Base-by-base conservation (phyloP, 495 filamentous ascomycete species). In the Tuber umbilicatum region DNA sequence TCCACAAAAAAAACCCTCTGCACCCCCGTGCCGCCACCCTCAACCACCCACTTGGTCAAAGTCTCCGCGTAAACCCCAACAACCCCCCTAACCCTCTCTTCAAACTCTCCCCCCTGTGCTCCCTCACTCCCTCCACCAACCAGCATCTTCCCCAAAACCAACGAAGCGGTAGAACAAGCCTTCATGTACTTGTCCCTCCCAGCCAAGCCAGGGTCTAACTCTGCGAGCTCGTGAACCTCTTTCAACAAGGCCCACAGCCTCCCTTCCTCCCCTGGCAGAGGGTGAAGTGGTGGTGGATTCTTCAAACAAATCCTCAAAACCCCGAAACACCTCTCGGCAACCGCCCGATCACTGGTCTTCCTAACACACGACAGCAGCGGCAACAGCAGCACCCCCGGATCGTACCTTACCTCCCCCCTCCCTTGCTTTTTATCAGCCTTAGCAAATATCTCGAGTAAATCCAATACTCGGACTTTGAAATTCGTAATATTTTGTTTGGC, bases 391-490 rank as follows among this genome's bases (percentile, higher is more conserved):
- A 88, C 86, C 27, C 27, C 27, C 27, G 60, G 96, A 87, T 0
- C 89, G 87, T 0, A 93, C 85, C 10, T 31, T 0, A 88, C 81
- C 70, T 90, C 90, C 19, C 86, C 42, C 9, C 73, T 38, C 7
- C 68, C n/a, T 21, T 68, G 69, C n/a, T 47, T 83, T 69, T 92
- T 89, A 83, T 93, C 88, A 76, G 92, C 90, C 83, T 93, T 96
- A 75, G 94, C 86, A 83, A 91, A 98, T 75, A 96, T 91, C 75
- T 91, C 88, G 37, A 98, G 86, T 0, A 98, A 85, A 79, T 98
- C 95, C 21, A 99, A 85, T 14, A 97, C 90, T 47, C 94, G 91
- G 84, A 91, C 91, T 86, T 99, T 99, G 88, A 98, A 97, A 84
- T 94, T 93, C 78, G 95, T 84, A 79, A 98, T 92, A n/a, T 87